Evolutionary conservation across 23 red algal species (phyloP), one percentile per base, ranked within the genome.

Genomic region (Gracilaria gracilis): DNA sequence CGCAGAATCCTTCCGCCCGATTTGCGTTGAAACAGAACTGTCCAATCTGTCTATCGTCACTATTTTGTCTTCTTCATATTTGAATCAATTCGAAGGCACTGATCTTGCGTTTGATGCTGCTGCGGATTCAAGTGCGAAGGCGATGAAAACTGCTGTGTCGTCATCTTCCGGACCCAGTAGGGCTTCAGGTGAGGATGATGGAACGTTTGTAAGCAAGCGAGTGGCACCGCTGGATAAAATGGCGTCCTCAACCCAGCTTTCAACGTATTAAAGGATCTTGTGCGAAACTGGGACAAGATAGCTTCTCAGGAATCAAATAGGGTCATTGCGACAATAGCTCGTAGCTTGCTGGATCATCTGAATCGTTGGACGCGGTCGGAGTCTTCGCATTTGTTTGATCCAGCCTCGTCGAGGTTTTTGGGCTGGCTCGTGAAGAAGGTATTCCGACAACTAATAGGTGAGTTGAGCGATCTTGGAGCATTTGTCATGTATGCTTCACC

Each of bases 11-110:
- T 96, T 87, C 73, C 87, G 87, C 66, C 91, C 76, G 9, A 70
- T 96, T 49, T 96, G 94, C 55, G 49, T 95, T 44, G 93, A 95
- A 21, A 88, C 80, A n/a, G 93, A 95, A 72, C 57, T 95, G 20
- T 84, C 65, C 19, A 80, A 88, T 64, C 44, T 95, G 33, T 57
- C 85, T 2, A 88, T 95, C 13, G 85, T 84, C 23, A 89, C 93
- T 11, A 95, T 95, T 82, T 34, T 95, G 13, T 83, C 93, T 58
- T 85, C 86, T 25, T 78, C 93, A 5, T 85, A 95, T 58, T 79
- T 95, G 13, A 95, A 95, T 61, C 82, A 87, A 57, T 19, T 84
- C 4, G 93, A 95, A 88, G 84, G 93, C 15, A 89, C 93, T 0
- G 82, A 88, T 66, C 50, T 84, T 50, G 85, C 84, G 16, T 95